Percentiles rank a stretch among this genome's conserved stretches.
These are phyloP conservation scores for Xylaria sp. DNA, from an alignment of 2,329 filamentous ascomycete genomes.

Conservation along the genomic window DNA sequence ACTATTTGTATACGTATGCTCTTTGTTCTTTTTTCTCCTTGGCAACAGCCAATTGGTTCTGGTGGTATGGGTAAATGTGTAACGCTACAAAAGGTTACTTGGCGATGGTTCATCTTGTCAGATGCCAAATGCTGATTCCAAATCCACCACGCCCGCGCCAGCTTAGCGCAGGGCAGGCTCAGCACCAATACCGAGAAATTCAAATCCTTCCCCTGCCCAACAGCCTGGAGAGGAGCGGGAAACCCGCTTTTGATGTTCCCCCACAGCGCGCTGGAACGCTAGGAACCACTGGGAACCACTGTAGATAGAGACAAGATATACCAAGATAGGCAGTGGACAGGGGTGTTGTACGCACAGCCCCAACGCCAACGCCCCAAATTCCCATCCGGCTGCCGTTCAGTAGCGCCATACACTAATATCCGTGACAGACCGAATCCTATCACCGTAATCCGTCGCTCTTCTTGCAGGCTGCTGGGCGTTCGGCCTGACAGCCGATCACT, in stretches of 20 bases:
- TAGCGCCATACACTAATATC: constrained; percentile 6
- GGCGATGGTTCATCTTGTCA: constrained; percentile 14
- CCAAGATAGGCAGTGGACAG: neutral
- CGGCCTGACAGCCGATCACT: neutral
- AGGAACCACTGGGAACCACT: neutral
- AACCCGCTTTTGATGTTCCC: constrained; percentile 28
- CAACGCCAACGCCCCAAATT: neutral
- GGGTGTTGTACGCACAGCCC: constrained; percentile 18
- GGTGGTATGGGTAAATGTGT: neutral
- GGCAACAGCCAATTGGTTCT: constrained; percentile 27
- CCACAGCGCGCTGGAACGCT: constrained; percentile 19
- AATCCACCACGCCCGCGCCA: constrained; percentile 18
- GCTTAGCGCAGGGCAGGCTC: constrained; percentile 10
- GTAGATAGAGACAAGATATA: neutral
- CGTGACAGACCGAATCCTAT: constrained; percentile 7
- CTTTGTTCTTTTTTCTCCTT: constrained; percentile 14
- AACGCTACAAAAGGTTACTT: constrained; percentile 13
- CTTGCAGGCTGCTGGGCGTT: constrained; percentile 6
- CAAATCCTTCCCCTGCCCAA: constrained; percentile 28
- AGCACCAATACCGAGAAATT: constrained; percentile 20
- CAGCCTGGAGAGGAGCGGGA: constrained; percentile 21
- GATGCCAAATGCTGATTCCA: constrained; percentile 23
- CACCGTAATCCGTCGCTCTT: constrained; percentile 12
- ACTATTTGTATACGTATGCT: constrained; percentile 28
- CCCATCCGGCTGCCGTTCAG: constrained; percentile 2